Evolutionary conservation across 2,329 filamentous ascomycete genomes (phyloP).

Genomic region (Aureobasidium sp.): DNA sequence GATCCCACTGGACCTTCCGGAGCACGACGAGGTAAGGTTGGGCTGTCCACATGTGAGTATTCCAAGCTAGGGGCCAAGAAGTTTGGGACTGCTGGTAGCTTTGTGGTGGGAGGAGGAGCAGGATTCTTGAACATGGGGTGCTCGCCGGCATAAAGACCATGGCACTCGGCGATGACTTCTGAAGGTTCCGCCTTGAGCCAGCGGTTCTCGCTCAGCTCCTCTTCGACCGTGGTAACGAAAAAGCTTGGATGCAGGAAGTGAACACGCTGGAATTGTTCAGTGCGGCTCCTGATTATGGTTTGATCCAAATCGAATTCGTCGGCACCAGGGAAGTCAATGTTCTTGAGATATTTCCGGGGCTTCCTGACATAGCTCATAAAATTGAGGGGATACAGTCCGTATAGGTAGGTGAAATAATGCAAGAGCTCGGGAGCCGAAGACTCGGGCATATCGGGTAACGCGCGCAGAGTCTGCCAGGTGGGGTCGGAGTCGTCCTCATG

Average conservation of each 20-base stretch:
- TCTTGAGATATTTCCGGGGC: slow-evolving; percentile 68
- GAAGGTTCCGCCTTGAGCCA: slow-evolving; percentile 75
- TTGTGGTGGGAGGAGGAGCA: slow-evolving; percentile 40
- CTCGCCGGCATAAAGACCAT: slow-evolving; percentile 54
- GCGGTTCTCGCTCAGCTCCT: slow-evolving; percentile 69
- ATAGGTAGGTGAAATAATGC: slow-evolving; percentile 74
- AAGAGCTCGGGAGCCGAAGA: slow-evolving; percentile 59
- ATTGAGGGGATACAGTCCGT: slow-evolving; percentile 77
- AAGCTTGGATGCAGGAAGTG: slow-evolving; percentile 81
- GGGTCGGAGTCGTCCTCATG: slow-evolving; percentile 32
- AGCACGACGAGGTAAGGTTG: not conserved
- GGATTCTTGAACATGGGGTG: slow-evolving; percentile 38
- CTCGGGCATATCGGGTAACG: slow-evolving; percentile 56
- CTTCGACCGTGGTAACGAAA: slow-evolving; percentile 69
- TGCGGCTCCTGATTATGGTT: slow-evolving; percentile 67
- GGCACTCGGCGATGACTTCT: slow-evolving; percentile 73
- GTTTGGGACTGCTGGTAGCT: slow-evolving; percentile 40
- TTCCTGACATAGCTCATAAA: slow-evolving; percentile 83
- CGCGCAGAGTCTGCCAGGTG: slow-evolving; percentile 59
- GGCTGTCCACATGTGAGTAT: slow-evolving; percentile 13
- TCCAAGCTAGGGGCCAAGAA: slow-evolving; percentile 24
- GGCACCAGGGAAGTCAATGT: slow-evolving; percentile 60
- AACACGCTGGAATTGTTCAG: slow-evolving; percentile 64
- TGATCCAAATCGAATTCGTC: slow-evolving; percentile 74
- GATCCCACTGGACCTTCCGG: not conserved